Evolutionary conservation across 352 stramenopile species (phyloP).

Genomic region (Phytophthora sp.): DNA sequence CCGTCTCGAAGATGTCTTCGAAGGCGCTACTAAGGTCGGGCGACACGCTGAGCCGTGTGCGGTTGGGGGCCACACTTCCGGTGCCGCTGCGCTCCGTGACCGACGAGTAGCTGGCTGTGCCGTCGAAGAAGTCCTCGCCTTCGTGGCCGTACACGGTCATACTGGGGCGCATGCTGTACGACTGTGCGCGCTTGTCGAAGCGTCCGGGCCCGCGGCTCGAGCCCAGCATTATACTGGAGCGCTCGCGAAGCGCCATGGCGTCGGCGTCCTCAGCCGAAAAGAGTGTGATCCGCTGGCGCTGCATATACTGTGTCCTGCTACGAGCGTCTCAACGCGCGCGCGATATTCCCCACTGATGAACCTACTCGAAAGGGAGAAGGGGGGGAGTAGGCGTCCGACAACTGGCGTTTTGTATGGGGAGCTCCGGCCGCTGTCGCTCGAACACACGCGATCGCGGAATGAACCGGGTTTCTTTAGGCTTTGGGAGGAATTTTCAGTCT

Average conservation of each 20-base stretch:
- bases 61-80: slow-evolving; percentile 36
- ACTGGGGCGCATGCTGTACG: slow-evolving; percentile 66
- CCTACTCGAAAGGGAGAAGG: not conserved
- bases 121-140: slow-evolving; percentile 57
- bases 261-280: slow-evolving; percentile 74
- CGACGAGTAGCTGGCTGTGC: slow-evolving; percentile 59
- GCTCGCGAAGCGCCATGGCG: slow-evolving; percentile 75
- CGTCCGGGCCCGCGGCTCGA: slow-evolving; percentile 38
- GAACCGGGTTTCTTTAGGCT: slow-evolving; percentile 17
- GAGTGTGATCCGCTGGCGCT: slow-evolving; percentile 73
- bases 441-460: slow-evolving; percentile 42
- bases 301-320: slow-evolving; percentile 29
- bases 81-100: slow-evolving; percentile 53
- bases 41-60: slow-evolving; percentile 65
- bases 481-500: slow-evolving; percentile 27
- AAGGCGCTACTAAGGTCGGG: slow-evolving; percentile 74
- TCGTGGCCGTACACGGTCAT: slow-evolving; percentile 71
- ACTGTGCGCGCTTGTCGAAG: slow-evolving; percentile 46
- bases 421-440: slow-evolving; percentile 12
- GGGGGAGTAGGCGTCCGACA: not conserved
- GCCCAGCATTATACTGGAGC: slow-evolving; percentile 37
- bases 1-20: slow-evolving; percentile 87
- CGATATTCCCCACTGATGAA: not conserved
- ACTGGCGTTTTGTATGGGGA: slow-evolving; percentile 31
- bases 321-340: too few species aligned